Conservation (phyloP, 169 alveolate species). For the Hammondia hammondi region DNA sequence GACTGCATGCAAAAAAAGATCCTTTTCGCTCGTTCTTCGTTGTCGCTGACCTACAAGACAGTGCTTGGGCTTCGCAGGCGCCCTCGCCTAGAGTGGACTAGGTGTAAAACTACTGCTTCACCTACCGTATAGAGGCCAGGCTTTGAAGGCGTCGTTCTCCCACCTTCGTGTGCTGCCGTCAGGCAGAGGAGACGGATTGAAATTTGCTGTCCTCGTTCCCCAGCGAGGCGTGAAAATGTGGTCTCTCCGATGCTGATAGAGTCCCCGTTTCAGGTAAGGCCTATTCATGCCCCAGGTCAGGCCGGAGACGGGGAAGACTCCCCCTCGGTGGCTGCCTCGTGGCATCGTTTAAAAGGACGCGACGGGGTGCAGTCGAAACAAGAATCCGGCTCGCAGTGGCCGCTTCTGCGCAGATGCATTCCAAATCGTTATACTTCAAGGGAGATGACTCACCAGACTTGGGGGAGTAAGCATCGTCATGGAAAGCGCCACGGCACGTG, state of each 20-base stretch:
- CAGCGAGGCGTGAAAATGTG: constrained; percentile 61
- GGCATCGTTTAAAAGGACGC: not conserved
- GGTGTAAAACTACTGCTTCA: not conserved
- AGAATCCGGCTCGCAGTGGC: too few species aligned
- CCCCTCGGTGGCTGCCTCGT: constrained; percentile 62
- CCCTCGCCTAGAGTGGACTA: not conserved
- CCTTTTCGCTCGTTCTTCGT: too few species aligned
- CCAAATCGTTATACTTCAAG: too few species aligned
- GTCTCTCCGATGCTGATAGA: constrained; percentile 45
- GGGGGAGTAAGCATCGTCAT: too few species aligned
- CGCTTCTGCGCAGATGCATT: too few species aligned
- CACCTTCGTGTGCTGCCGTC: constrained; percentile 59
- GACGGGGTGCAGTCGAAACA: too few species aligned
- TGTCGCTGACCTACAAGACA: too few species aligned
- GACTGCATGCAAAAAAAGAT: too few species aligned
- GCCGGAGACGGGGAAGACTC: constrained; percentile 61
- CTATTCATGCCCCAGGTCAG: constrained; percentile 55
- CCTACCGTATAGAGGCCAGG: constrained; percentile 60
- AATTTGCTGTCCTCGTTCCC: constrained; percentile 33
- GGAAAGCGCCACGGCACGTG: too few species aligned
- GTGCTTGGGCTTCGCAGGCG: too few species aligned
- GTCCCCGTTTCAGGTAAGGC: constrained; percentile 53
- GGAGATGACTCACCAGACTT: too few species aligned
- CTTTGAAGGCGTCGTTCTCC: constrained; percentile 53
- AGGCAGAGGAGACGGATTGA: constrained; percentile 59